Evolutionary conservation across 371 early-diverging fungal species (phyloP), one percentile per base, ranked within the genome.

Genomic region (Mortierella sp.): DNA sequence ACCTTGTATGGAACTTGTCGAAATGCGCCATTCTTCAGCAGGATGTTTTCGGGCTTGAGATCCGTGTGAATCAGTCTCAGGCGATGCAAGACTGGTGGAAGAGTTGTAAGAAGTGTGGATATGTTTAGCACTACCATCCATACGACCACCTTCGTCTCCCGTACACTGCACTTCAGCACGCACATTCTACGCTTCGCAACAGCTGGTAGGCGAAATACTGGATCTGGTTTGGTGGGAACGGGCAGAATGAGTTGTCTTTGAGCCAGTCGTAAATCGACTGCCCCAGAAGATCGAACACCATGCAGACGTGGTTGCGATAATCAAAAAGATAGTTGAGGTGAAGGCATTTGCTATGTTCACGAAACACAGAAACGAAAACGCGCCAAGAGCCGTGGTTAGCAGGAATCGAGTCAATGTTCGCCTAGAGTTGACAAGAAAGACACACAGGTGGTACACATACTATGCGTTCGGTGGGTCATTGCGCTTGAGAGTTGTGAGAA

Each of bases 241-340:
- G 94, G 8, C 85, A 80, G 74, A 96, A 97, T 43, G 88, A 79
- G 79, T 96, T 96, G 47, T 83, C 87, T 80, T 98, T 96, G 48
- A 98, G 78, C 80, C 93, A 98, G 71, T 98, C 98, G 84, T 94
- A 98, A 10, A 97, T 86, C 55, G 91, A 91, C 25, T 90, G 90
- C 8, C 92, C 89, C 16, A 96, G 81, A 27, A 97, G 83, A 59
- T 94, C 96, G 82, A 98, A 98, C 46, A 96, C 96, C 96, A 98
- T 96, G 81, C 98, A 98, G 2, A 94, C 91, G 80, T 98, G 98
- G 73, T 93, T 93, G 44, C 91, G 85, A 79, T 88, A 89, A 63
- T 95, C 94, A 79, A 97, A 96, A 57, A 82, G 84, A 60, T 90
- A 87, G 47, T 88, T 73, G 43, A 97, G 77, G 50, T 76, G 76